Conservation (phyloP, 129 eudicot genomes). For the Cynara cardunculus region DNA sequence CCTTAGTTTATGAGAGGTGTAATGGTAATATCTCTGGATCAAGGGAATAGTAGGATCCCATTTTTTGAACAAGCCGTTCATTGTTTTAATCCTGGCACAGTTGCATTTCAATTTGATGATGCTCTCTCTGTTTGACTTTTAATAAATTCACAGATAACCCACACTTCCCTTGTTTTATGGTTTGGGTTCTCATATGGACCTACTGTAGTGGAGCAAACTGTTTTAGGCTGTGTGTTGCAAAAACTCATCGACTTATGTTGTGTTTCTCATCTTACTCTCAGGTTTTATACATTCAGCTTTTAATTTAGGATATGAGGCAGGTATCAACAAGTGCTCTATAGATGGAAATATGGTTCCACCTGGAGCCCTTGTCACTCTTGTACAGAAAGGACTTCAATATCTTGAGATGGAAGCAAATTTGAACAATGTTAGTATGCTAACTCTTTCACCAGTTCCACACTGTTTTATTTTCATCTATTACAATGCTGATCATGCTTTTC, state of each 20-base stretch:
- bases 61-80: no score
- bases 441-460: not conserved
- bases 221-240: not conserved
- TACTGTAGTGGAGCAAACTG: not conserved
- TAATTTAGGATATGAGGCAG: constrained; percentile 52
- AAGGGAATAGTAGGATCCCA: no score
- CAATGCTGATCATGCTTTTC: constrained; percentile 15
- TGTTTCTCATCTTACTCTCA: constrained; percentile 27
- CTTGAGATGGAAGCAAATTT: constrained; percentile 62
- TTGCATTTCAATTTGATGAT: no score
- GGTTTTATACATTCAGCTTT: constrained; percentile 64
- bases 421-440: constrained; percentile 42
- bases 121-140: no score
- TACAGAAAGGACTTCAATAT: constrained; percentile 55
- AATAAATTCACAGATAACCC: no score
- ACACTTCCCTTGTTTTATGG: not conserved
- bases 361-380: constrained; percentile 49
- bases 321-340: constrained; percentile 29
- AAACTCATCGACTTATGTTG: constrained; percentile 4
- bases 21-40: no score
- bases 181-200: not conserved
- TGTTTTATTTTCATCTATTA: not conserved
- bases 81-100: no score
- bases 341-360: constrained; percentile 53
- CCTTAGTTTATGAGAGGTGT: no score